These are phyloP conservation scores for Nepenthes alata DNA, from an alignment of 179 eudicot genomes.

Conservation along the genomic window DNA sequence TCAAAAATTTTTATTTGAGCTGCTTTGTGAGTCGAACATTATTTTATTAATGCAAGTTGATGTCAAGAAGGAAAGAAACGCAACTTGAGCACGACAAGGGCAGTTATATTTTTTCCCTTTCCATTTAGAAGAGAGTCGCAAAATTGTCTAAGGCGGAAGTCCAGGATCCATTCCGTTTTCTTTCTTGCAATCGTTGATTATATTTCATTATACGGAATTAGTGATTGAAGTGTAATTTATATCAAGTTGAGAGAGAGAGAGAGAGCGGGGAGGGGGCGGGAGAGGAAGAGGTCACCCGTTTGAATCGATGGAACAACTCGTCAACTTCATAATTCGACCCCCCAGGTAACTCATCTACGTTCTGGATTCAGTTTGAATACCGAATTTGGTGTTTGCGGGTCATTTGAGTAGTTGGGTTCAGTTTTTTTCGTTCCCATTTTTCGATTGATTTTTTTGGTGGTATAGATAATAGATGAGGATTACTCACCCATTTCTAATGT, in stretches of 20 bases:
- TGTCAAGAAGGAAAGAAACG: too few species aligned
- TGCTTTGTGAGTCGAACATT: too few species aligned
- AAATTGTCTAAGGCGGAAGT: too few species aligned
- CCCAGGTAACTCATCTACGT: constrained; percentile 41
- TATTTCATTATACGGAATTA: too few species aligned
- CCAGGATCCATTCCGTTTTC: too few species aligned
- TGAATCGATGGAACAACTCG: constrained; percentile 61
- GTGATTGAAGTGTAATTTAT: too few species aligned
- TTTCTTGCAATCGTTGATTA: too few species aligned
- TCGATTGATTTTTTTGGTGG: not conserved
- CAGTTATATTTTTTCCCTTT: too few species aligned
- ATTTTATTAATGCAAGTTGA: too few species aligned
- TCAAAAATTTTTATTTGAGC: too few species aligned
- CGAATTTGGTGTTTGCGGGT: not conserved
- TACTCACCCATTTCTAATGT: not conserved
- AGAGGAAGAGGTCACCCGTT: not conserved
- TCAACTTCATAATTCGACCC: constrained; percentile 88
- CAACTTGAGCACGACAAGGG: too few species aligned
- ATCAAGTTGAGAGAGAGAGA: constrained; percentile 2
- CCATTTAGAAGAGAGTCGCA: too few species aligned
- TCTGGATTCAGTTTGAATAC: not conserved
- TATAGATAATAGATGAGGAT: not conserved
- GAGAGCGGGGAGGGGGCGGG: not conserved
- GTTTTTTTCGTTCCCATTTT: not conserved
- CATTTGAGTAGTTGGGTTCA: not conserved